These are phyloP conservation scores for Amanita rimosa DNA, from an alignment of 768 basidiomycete species.

Conservation along the genomic window DNA sequence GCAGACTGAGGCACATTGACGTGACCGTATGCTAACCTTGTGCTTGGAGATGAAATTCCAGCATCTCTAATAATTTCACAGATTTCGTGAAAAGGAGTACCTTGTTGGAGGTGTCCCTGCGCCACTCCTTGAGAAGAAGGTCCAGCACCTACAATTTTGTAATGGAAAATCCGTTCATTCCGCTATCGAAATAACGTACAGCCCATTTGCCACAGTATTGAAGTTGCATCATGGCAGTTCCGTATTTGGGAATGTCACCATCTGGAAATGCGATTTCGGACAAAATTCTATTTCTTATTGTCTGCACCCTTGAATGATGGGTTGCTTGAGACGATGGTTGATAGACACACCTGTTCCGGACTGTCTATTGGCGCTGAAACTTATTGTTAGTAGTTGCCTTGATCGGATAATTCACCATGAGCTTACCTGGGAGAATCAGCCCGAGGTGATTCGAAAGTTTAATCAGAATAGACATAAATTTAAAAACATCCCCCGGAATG, in stretches of 20 bases:
- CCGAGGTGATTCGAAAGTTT: slow-evolving; percentile 85
- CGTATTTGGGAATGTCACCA: slow-evolving; percentile 44
- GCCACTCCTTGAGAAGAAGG: slow-evolving; percentile 53
- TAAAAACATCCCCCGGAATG: slow-evolving; percentile 59
- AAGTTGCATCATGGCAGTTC: slow-evolving; percentile 48
- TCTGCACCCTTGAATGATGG: slow-evolving; percentile 11
- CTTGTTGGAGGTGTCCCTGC: slow-evolving; percentile 61
- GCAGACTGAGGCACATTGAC: not conserved
- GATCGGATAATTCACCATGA: not conserved
- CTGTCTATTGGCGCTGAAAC: slow-evolving; percentile 53
- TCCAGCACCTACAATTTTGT: slow-evolving; percentile 44
- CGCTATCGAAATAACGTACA: slow-evolving; percentile 28
- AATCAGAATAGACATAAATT: slow-evolving; percentile 72
- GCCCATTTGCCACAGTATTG: slow-evolving; percentile 80
- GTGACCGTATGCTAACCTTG: slow-evolving; percentile 27
- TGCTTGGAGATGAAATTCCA: slow-evolving; percentile 61
- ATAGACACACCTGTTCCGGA: slow-evolving; percentile 43
- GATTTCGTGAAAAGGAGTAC: slow-evolving; percentile 92
- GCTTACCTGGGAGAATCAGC: slow-evolving; percentile 69
- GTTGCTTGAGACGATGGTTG: not conserved
- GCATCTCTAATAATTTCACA: slow-evolving; percentile 80
- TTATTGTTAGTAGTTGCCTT: not conserved
- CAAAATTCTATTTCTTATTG: slow-evolving; percentile 46
- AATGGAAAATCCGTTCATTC: not conserved
- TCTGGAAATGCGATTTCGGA: slow-evolving; percentile 53